Evolutionary conservation across 257 asterid genomes (phyloP).

Genomic region (Catharanthus roseus): DNA sequence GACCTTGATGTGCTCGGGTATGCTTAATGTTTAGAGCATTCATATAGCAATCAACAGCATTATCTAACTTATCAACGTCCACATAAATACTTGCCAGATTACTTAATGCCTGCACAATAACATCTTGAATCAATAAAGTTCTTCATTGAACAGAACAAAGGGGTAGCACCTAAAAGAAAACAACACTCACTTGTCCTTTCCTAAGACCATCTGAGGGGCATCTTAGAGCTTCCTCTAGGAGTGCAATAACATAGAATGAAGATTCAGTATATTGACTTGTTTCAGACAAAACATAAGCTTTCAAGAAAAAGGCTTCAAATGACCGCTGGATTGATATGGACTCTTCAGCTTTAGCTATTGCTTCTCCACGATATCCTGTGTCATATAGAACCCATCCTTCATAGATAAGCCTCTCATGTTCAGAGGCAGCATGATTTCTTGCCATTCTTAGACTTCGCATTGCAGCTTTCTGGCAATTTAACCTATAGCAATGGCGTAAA

Average conservation of each 20-base stretch:
- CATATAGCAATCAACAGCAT: slow-evolving; percentile 78
- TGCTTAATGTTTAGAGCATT: slow-evolving; percentile 89
- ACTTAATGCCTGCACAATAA: slow-evolving; percentile 70
- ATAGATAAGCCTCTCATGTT: slow-evolving; percentile 78
- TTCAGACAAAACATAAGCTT: slow-evolving; percentile 85
- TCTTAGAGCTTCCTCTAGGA: slow-evolving; percentile 94
- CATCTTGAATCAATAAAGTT: slow-evolving; percentile 13
- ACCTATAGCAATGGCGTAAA: slow-evolving; percentile 31
- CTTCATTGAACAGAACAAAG: neutral
- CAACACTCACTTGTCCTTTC: slow-evolving; percentile 81
- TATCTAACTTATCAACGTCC: slow-evolving; percentile 76
- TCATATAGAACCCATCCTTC: slow-evolving; percentile 96
- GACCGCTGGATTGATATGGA: slow-evolving; percentile 82
- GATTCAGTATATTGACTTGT: slow-evolving; percentile 63
- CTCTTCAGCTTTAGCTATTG: slow-evolving; percentile 81
- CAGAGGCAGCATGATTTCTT: slow-evolving; percentile 69
- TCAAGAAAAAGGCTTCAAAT: slow-evolving; percentile 89
- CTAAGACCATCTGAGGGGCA: slow-evolving; percentile 97
- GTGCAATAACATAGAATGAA: slow-evolving; percentile 65
- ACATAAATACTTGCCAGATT: slow-evolving; percentile 81
- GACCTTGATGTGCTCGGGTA: slow-evolving; percentile 92
- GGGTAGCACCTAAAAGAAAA: neutral
- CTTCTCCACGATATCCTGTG: slow-evolving; percentile 83
- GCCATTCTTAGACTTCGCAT: slow-evolving; percentile 95
- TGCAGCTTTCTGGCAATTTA: slow-evolving; percentile 94